Evolutionary conservation across 352 stramenopile genomes (phyloP).

Genomic region (Phytophthora kernoviae): DNA sequence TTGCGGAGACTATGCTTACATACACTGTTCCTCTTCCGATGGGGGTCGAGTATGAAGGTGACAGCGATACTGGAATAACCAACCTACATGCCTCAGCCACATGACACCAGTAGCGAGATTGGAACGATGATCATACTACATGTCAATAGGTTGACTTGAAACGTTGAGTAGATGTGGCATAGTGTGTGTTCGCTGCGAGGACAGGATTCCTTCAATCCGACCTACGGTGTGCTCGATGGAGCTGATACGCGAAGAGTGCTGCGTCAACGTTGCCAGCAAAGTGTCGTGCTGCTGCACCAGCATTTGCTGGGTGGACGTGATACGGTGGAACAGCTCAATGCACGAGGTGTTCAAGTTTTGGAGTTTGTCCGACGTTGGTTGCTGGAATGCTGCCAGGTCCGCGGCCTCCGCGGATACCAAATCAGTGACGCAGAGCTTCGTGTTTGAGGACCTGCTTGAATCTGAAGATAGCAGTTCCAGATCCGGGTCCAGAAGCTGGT

Average conservation of each 20-base stretch:
- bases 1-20: slow-evolving; percentile 11
- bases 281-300: slow-evolving; percentile 57
- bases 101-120: not conserved
- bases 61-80: not conserved
- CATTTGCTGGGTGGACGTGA: slow-evolving; percentile 71
- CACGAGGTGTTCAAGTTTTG: slow-evolving; percentile 36
- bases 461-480: slow-evolving; percentile 21
- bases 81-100: not conserved
- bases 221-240: slow-evolving; percentile 54
- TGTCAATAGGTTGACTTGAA: slow-evolving; percentile 14
- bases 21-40: slow-evolving; percentile 27
- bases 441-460: slow-evolving; percentile 11
- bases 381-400: slow-evolving; percentile 1
- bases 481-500: slow-evolving; percentile 42
- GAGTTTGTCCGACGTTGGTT: slow-evolving; percentile 21
- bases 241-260: slow-evolving; percentile 58
- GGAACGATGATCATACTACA: slow-evolving; percentile 19
- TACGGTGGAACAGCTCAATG: slow-evolving; percentile 61
- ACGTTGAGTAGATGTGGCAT: slow-evolving; percentile 15
- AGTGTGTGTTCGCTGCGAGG: slow-evolving; percentile 24
- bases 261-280: slow-evolving; percentile 44
- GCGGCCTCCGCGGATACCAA: slow-evolving; percentile 27
- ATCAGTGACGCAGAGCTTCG: slow-evolving; percentile 34
- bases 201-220: slow-evolving; percentile 50
- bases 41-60: slow-evolving; percentile 1